A percentile compares a stretch with the other conserved stretches of the same genome.
phyloP scores from a whole-genome alignment of 257 asterid genomes.

The Ballota nigra region DNA sequence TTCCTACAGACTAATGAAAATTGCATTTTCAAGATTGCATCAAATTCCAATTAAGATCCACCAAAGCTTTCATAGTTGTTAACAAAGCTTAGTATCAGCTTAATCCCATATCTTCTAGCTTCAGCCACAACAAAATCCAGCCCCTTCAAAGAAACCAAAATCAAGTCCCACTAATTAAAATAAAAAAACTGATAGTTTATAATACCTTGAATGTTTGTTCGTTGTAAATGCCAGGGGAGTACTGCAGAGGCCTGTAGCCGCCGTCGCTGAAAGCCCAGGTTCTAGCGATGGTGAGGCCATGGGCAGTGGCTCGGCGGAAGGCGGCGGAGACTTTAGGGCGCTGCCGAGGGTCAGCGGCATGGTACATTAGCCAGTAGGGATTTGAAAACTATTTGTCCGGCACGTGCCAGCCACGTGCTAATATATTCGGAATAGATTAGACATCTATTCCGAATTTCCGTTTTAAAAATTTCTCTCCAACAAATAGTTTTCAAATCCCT shows the following conservation, averaged over 20 bases:
- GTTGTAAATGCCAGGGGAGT: slow-evolving; percentile 71
- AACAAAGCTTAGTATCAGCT: slow-evolving; percentile 65
- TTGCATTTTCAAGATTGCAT: too few species aligned
- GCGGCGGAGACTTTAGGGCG: slow-evolving; percentile 67
- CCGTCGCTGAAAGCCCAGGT: slow-evolving; percentile 98
- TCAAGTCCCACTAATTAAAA: neutral
- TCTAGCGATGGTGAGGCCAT: slow-evolving; percentile 79
- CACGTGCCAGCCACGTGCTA: too few species aligned
- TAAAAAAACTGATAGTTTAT: neutral
- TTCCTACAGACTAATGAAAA: too few species aligned
- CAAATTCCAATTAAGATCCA: too few species aligned
- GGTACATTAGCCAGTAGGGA: slow-evolving; percentile 92
- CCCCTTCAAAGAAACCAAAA: slow-evolving; percentile 41
- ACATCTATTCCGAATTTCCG: too few species aligned
- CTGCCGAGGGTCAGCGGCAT: slow-evolving; percentile 75
- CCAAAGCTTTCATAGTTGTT: slow-evolving; percentile 87
- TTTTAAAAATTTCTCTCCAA: too few species aligned
- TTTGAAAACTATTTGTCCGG: too few species aligned
- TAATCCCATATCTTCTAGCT: slow-evolving; percentile 73
- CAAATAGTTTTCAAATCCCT: too few species aligned
- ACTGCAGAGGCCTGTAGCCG: slow-evolving; percentile 69
- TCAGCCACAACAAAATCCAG: slow-evolving; percentile 89
- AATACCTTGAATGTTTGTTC: slow-evolving; percentile 64
- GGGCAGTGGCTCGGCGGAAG: slow-evolving; percentile 65
- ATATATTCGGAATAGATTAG: too few species aligned